Base-by-base conservation (phyloP, 2,329 filamentous ascomycete species). In the Atkinsonella texensis region DNA sequence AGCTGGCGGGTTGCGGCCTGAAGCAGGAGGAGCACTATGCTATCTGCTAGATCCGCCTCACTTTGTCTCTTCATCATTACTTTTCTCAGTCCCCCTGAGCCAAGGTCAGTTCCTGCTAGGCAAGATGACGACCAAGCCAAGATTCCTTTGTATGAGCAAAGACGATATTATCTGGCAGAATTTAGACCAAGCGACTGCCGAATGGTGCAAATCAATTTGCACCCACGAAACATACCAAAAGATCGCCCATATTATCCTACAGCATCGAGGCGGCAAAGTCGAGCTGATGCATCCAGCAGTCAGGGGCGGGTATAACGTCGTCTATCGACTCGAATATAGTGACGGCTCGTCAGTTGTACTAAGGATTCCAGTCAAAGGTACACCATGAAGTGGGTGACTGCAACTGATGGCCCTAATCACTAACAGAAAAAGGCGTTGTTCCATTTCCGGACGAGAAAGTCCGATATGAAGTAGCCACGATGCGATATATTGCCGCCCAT, bases 401-500 rank as follows among this genome's bases (percentile, higher is more conserved):
- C 13, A 15, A 23, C 83, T 56, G 13, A 28, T 15, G 3, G 43
- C 23, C 76, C 76, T 11, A 8, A 11, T 4, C 28, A 10, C 18
- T 11, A 13, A 44, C 23, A 6, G 33, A 3, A 15, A 58, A 15
- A 54, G 60, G 55, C 32, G 13, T 55, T 11, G 53, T 61, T 4
- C 48, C 49, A 47, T 68, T 65, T 49, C 61, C 63, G 0, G 64
- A 70, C 4, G 67, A 70, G 54, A 70, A 69, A 54, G 51, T 62
- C n/a, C 51, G 57, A 1, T 62, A 64, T 49, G 65, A 71, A 55
- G 66, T 63, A 12, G 64, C 63, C 1, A 63, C 60, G 12, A 67
- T 68, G 60, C 59, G 59, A 18, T 66, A 63, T 53, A 38, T 70
- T 20, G 58, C 59, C 0, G 57, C 50, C 0, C 55, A 67, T 1